Conservation (phyloP, 768 basidiomycete species). For the Lyophyllum decastes region DNA sequence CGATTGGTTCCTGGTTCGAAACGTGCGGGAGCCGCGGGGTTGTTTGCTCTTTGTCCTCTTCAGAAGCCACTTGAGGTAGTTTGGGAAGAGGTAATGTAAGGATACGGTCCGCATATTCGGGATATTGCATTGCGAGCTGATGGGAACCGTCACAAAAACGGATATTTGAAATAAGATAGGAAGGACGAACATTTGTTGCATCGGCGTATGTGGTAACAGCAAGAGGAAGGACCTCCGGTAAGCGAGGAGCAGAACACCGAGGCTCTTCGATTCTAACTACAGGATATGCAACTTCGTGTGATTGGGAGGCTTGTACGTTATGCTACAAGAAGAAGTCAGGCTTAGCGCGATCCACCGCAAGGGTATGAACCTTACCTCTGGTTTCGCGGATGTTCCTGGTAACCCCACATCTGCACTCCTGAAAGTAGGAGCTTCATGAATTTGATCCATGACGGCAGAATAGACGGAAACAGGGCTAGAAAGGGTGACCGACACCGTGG, state of each 20-base stretch:
- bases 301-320: background rate
- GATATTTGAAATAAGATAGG: background rate
- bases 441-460: constrained; percentile 1
- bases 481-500: background rate
- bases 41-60: no score
- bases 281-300: background rate
- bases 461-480: background rate
- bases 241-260: background rate
- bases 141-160: background rate
- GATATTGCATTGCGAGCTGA: constrained; percentile 35
- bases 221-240: constrained; percentile 11
- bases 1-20: background rate
- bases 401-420: background rate
- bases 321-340: background rate
- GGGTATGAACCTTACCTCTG: background rate
- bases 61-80: background rate
- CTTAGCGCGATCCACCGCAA: background rate
- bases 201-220: constrained; percentile 37
- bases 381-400: background rate
- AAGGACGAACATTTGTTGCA: constrained; percentile 36
- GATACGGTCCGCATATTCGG: constrained; percentile 33
- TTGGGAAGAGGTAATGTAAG: constrained; percentile 30
- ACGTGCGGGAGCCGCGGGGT: background rate
- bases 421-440: background rate
- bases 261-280: background rate